Conservation (phyloP, 2,329 filamentous ascomycete species). For the Aspergillaceae sp. region DNA sequence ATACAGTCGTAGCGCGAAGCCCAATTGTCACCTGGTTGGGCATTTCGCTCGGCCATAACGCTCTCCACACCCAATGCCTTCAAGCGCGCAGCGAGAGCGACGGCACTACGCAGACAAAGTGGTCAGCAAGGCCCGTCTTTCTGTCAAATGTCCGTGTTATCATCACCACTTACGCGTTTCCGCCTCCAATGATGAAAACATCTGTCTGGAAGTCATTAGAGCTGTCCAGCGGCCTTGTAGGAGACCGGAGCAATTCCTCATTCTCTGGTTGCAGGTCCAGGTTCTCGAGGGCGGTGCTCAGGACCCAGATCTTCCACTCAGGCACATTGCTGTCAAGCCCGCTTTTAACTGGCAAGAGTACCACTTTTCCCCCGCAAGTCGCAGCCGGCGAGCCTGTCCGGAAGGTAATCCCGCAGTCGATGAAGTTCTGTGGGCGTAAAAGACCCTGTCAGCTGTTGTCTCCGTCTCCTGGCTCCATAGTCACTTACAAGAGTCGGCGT, state of each 20-base stretch:
- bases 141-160: too few species aligned
- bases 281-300: conserved; percentile 16
- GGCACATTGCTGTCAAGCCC: background rate
- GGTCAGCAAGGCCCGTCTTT: too few species aligned
- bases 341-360: conserved; percentile 19
- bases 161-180: conserved; percentile 25
- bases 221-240: conserved; percentile 5
- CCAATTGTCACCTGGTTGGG: conserved; percentile 40
- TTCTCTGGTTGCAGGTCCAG: conserved; percentile 18
- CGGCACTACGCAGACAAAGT: conserved; percentile 20
- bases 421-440: conserved; percentile 19
- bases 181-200: conserved; percentile 33
- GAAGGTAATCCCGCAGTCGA: conserved; percentile 25
- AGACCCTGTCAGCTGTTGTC: background rate
- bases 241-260: conserved; percentile 7
- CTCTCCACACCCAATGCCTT: conserved; percentile 36
- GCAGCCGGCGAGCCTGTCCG: conserved; percentile 22
- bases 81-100: conserved; percentile 37
- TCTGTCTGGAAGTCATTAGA: conserved; percentile 17
- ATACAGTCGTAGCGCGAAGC: conserved; percentile 38
- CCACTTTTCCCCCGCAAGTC: conserved; percentile 22
- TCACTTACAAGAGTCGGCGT: conserved; percentile 10
- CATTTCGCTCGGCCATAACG: conserved; percentile 37
- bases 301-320: conserved; percentile 22
- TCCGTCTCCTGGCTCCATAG: background rate